Evolutionary conservation across 257 asterid species (phyloP), one percentile per base, ranked within the genome.

Genomic region (Anisodus acutangulus): DNA sequence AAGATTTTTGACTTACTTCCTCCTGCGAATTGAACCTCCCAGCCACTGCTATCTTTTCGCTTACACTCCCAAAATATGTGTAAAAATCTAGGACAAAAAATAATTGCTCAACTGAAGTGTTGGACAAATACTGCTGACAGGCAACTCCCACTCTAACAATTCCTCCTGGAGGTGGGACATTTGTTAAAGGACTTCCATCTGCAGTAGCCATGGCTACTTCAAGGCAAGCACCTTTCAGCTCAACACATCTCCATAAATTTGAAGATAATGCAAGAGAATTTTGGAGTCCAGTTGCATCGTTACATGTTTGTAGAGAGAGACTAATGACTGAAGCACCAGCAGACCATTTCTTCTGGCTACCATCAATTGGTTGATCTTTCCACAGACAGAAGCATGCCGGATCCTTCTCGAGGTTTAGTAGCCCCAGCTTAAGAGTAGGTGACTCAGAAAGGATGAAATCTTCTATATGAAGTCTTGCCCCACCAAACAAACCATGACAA

Each of bases 121-220:
- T 91, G 81, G 98, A 95, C 67, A 89, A 81, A 90, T 87, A 95
- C 78, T 92, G 98, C 88, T 92, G 93, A 91, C 95, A 93, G 84
- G 98, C 91, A 89, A 97, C 87, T 83, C 97, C 99, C 71, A 95
- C 84, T 89, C 99, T 92, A 79, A 97, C 96, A 78, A 97, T 82
- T 79, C 99, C 99, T 59, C 98, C 97, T 5, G 98, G 95, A 84
- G 98, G 99, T 59, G 99, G 98, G 86, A 95, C 87, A 76, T 69
- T 85, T 84, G 91, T 90, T 89, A 97, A 87, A 80, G 98, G 98
- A 82, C 91, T 93, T 79, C 99, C 98, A 91, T 97, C 99, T 63
- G 98, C 94, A 87, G 99, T 93, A 89, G 90, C 97, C 98, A 97
- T 95, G n/a, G 98, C 98, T 85, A 92, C 89, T 87, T 97, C 97